Evolutionary conservation across 139 green algal species (phyloP), one percentile per base, ranked within the genome.

Genomic region (Eudorina sp.): DNA sequence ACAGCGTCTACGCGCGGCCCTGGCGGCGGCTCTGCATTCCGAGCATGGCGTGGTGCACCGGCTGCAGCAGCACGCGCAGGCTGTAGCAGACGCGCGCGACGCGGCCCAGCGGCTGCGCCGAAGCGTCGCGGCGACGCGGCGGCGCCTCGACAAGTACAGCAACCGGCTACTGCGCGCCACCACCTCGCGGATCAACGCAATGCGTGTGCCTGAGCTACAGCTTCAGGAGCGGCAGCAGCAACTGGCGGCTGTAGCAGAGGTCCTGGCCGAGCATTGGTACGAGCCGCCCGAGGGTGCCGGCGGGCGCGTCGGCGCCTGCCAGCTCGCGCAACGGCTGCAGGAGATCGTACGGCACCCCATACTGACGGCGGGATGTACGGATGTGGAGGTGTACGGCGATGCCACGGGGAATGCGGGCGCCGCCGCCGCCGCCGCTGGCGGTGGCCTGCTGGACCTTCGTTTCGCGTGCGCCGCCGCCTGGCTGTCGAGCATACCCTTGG

Each of bases 261-360:
- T 84, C 1, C 53, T 84, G 18, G 76, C 76, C 2, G 53, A 72
- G 76, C 53, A 84, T 14, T 72, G 51, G 53, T 84, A 84, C 55
- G 18, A 9, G 7, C 19, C 76, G 55, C 55, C 34, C 5, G 27
- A 7, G 27, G 73, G 29, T 27, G 66, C 34, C 66, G 36, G 34
- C 66, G 66, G 66, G 34, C 34, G 11, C 34, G 36, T 4, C 11
- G 73, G 46, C 43, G 13, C 31, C 11, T 83, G 75, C 66, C 36
- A 27, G 66, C 66, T 75, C 66, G 66, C 46, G 34, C 36, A 31
- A 13, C 34, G 66, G 31, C 36, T 75, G 31, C 34, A 48, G 34
- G 34, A 75, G 19, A 31, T 75, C 16, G 62, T 72, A 72, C 70
- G 36, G 27, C 70, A 38, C 23, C 70, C 36, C 21, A 14, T 29